Evolutionary conservation across 2,329 filamentous ascomycete species (phyloP).

Genomic region (Venturia oleaginea): DNA sequence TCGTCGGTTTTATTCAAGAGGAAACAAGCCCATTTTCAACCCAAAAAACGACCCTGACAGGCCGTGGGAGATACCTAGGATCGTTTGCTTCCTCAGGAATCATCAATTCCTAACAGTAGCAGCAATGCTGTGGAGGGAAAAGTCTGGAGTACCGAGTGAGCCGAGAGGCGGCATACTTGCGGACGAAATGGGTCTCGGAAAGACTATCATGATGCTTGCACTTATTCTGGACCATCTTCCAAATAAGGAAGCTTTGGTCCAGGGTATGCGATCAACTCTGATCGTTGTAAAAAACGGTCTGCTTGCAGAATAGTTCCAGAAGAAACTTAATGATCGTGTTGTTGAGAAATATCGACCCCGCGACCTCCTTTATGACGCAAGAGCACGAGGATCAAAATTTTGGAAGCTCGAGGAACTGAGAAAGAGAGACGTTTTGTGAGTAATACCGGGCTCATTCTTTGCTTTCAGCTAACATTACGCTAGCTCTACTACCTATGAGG

Average conservation of each 20-base stretch:
- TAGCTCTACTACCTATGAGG: constrained; percentile 3
- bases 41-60: no score
- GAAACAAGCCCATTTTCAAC: no score
- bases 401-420: no score
- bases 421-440: not conserved
- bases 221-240: constrained; percentile 34
- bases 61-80: no score
- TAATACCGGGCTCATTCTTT: no score
- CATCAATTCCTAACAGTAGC: no score
- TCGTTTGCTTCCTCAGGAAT: no score
- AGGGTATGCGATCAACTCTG: constrained; percentile 28
- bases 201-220: constrained; percentile 33
- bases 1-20: no score
- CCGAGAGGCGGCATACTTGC: constrained; percentile 65
- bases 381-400: no score
- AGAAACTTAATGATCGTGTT: constrained; percentile 24
- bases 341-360: no score
- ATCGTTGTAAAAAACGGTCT: constrained; percentile 33
- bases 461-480: not conserved
- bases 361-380: no score
- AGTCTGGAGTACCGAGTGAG: not conserved
- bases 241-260: constrained; percentile 1
- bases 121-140: no score
- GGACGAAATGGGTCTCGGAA: constrained; percentile 99
- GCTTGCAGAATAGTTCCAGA: constrained; percentile 32